phyloP scores from a whole-genome alignment of 352 stramenopile genomes.

The Blastocystis hominis region DNA sequence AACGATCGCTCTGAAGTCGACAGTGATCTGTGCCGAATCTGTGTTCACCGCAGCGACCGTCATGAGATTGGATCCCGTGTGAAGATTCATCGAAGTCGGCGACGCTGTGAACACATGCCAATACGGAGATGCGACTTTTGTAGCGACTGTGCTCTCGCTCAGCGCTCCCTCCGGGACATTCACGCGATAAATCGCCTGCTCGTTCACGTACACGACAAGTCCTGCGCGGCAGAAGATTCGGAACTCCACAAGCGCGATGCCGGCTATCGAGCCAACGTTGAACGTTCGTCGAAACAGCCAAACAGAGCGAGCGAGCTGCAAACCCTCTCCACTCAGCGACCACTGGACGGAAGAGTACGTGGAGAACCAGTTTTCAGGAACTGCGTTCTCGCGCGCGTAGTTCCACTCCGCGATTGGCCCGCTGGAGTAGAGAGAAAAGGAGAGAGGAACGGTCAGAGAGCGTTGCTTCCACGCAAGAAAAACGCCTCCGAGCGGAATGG shows the following conservation, averaged over 20 bases:
- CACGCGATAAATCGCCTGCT: constrained; percentile 4
- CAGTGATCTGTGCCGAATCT: neutral
- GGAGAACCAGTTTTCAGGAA: constrained; percentile 2
- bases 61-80: neutral
- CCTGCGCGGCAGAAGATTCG: constrained; percentile 35
- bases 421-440: neutral
- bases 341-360: neutral
- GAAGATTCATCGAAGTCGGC: neutral
- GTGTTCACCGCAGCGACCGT: constrained; percentile 5
- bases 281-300: constrained; percentile 1
- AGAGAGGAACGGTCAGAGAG: neutral
- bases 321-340: neutral
- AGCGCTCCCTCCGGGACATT: neutral
- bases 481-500: neutral
- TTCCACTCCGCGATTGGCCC: neutral
- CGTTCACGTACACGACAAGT: constrained; percentile 41
- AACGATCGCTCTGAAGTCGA: constrained; percentile 9
- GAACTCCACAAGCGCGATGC: neutral
- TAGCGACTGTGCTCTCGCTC: neutral
- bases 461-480: neutral
- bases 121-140: neutral
- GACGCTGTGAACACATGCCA: neutral
- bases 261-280: neutral
- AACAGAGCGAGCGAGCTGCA: neutral
- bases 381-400: neutral